Evolutionary conservation across 805 yeast species (phyloP).

Genomic region (Ogataea salicorniae): DNA sequence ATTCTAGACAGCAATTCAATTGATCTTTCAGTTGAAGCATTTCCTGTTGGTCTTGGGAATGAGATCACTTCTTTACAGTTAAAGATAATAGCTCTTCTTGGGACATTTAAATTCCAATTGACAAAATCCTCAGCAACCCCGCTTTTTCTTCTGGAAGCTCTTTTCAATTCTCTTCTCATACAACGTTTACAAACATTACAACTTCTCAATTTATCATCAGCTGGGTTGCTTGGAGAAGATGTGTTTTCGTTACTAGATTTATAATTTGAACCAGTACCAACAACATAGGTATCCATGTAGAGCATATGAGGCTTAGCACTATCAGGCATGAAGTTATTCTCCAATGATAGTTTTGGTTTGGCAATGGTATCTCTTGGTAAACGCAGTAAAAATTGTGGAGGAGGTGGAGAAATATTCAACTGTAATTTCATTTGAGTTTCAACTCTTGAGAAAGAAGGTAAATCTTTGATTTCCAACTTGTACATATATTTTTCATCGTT

Average conservation of each 20-base stretch:
- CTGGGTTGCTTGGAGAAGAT: background rate
- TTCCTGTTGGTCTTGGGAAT: constrained; percentile 52
- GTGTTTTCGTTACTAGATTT: constrained; percentile 13
- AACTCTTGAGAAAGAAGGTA: constrained; percentile 83
- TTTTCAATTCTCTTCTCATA: constrained; percentile 85
- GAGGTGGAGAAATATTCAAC: constrained; percentile 68
- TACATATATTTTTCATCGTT: constrained; percentile 31
- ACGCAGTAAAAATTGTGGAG: constrained; percentile 66
- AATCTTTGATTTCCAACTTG: constrained; percentile 47
- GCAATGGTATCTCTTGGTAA: constrained; percentile 85
- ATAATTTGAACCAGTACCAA: constrained; percentile 28
- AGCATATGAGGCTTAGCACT: constrained; percentile 50
- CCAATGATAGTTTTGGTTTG: constrained; percentile 74
- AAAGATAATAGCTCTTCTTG: constrained; percentile 81
- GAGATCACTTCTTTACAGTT: constrained; percentile 86
- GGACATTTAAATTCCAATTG: constrained; percentile 70
- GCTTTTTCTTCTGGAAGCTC: constrained; percentile 88
- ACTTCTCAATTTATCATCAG: constrained; percentile 25
- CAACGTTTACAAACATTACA: constrained; percentile 86
- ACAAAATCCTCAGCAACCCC: constrained; percentile 68
- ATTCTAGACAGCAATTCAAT: constrained; percentile 64
- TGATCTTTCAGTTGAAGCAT: constrained; percentile 28
- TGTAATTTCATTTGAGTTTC: constrained; percentile 90
- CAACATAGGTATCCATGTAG: constrained; percentile 75
- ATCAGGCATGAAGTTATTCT: constrained; percentile 40